Evolutionary conservation across 2,329 filamentous ascomycete genomes (phyloP).

Genomic region (Simplicillium sp.): DNA sequence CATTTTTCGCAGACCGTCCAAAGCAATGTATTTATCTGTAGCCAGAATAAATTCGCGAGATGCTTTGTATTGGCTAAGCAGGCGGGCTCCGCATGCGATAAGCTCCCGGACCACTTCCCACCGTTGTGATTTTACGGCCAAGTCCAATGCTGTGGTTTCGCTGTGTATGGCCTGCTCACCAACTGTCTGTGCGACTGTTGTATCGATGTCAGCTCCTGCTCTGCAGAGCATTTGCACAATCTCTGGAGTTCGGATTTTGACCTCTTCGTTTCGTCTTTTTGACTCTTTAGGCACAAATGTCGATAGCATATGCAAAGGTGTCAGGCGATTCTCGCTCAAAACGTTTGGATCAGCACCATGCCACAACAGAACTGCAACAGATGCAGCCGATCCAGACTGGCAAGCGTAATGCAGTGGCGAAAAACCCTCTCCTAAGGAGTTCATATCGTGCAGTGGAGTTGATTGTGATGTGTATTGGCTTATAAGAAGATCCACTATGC

Average conservation of each 20-base stretch:
- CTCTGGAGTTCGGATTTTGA: background rate
- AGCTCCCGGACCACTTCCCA: conserved; percentile 3
- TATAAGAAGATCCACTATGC: background rate
- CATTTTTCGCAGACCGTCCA: background rate
- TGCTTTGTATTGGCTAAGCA: background rate
- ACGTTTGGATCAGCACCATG: background rate
- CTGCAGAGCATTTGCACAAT: conserved; percentile 1
- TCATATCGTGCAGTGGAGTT: background rate
- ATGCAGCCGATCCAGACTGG: background rate
- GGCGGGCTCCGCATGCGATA: background rate
- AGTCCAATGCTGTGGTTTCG: background rate
- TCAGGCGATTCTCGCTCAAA: background rate
- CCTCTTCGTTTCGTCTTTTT: background rate
- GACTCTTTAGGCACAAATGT: background rate
- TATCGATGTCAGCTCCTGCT: background rate
- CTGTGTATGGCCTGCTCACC: background rate
- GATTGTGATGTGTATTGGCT: background rate
- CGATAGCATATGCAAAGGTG: background rate
- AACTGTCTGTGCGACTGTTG: background rate
- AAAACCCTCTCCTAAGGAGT: background rate
- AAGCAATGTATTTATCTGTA: conserved; percentile 1
- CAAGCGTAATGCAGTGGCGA: conserved; percentile 1
- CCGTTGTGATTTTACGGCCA: background rate
- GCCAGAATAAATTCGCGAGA: background rate
- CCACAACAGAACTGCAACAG: background rate